Base-by-base conservation (phyloP, 1,284 basidiomycete species). In the Volvariella volvacea region DNA sequence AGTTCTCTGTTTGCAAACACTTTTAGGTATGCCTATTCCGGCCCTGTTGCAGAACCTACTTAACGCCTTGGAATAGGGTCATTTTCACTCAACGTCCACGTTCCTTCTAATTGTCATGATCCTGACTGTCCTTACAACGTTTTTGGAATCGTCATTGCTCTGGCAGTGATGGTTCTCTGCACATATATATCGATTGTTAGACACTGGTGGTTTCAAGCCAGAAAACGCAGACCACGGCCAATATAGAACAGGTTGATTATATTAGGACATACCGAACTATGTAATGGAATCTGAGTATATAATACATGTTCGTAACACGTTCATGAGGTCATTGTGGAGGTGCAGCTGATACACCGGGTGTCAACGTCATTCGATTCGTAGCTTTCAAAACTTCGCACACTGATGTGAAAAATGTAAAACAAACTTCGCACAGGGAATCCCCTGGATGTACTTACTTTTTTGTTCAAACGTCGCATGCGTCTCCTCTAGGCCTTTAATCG, bases 1-100 rank as follows among this genome's bases (percentile, higher is more conserved):
- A 1, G 77, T 88, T 34, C 57, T 92, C n/a, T 81, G 80, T 38
- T 70, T 85, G 47, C 82, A 84, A 55, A 67, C 80, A 15, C 50
- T 84, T 19, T 72, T 78, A 16, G 80, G 88, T 89, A 53, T 46
- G 73, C 56, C 43, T 45, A 40, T n/a, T n/a, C n/a, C n/a, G n/a
- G n/a, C n/a, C n/a, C n/a, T n/a, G n/a, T n/a, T n/a, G n/a, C n/a
- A n/a, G n/a, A n/a, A n/a, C n/a, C 28, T 38, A 38, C 20, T 39
- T 33, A 19, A 39, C 21, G 25, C 22, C 31, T 6, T 12, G 25
- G 12, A 14, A n/a, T 55, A 89, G 87, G 80, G 43, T 22, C 76
- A 10, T 76, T 80, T 54, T 83, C 83, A 3, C 66, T 78, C 55
- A 90, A 92, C 55, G 56, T 81, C 16, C 59, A 47, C 10, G 51